phyloP scores from a whole-genome alignment of 192 early-diverging fungal genomes.

The Phycomyces blakesleeanus region DNA sequence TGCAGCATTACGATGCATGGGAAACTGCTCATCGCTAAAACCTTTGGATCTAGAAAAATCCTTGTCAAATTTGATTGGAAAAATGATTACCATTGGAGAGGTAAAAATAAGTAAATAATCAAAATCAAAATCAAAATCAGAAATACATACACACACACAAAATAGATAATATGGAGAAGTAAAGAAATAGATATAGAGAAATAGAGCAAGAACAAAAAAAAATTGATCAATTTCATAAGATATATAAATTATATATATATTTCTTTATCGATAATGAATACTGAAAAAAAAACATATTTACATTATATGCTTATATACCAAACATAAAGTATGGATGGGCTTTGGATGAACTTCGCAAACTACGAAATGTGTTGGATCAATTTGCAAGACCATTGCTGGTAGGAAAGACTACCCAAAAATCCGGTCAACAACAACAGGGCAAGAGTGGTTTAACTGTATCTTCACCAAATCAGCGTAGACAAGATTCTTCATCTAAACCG shows the following conservation, averaged over 20 bases:
- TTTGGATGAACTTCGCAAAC: slow-evolving; percentile 36
- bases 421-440: slow-evolving; percentile 2
- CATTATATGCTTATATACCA: slow-evolving; percentile 1
- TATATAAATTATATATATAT: neutral
- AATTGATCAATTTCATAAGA: no score
- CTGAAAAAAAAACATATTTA: neutral
- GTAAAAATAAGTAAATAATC: slow-evolving; percentile 28
- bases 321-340: slow-evolving; percentile 41
- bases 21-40: slow-evolving; percentile 21
- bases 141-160: no score
- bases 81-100: slow-evolving; percentile 47
- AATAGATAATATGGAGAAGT: no score
- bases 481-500: neutral
- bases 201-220: neutral
- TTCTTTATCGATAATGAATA: neutral
- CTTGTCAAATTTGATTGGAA: slow-evolving; percentile 46
- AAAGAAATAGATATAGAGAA: no score
- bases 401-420: neutral
- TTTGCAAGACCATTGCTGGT: slow-evolving; percentile 19
- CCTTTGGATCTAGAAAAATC: slow-evolving; percentile 50
- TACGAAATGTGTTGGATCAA: slow-evolving; percentile 35
- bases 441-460: neutral
- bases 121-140: no score
- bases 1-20: slow-evolving; percentile 27
- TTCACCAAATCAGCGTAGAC: neutral